Evolutionary conservation across 2,329 filamentous ascomycete species (phyloP).

Genomic region (Curvularia hawaiiensis): DNA sequence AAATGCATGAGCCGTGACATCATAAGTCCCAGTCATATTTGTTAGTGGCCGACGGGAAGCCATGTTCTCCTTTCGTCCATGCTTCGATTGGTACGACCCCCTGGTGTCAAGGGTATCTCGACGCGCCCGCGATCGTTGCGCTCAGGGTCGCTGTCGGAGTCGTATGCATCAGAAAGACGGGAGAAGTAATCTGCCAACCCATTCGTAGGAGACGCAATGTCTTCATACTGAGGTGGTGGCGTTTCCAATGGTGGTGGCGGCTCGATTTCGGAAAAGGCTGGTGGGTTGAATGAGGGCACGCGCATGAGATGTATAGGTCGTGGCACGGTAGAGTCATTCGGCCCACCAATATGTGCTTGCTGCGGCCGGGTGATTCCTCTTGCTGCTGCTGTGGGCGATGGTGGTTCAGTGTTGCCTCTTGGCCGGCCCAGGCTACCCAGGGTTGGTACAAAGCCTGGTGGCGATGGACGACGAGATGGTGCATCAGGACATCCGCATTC

Average conservation of each 20-base stretch:
- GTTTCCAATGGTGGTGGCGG: constrained; percentile 76
- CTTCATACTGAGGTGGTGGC: constrained; percentile 84
- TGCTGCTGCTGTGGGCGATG: constrained; percentile 26
- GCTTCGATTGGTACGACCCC: constrained; percentile 64
- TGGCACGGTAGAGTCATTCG: constrained; percentile 54
- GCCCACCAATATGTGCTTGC: constrained; percentile 52
- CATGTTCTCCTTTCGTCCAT: constrained; percentile 67
- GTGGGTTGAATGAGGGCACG: constrained; percentile 84
- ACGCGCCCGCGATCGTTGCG: constrained; percentile 48
- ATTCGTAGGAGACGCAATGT: constrained; percentile 73
- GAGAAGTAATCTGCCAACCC: constrained; percentile 86
- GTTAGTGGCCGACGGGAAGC: constrained; percentile 52
- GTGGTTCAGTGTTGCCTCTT: constrained; percentile 33
- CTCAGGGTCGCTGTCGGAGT: constrained; percentile 64
- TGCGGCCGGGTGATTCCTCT: constrained; percentile 58
- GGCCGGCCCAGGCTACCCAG: constrained; percentile 60
- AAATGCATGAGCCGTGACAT: constrained; percentile 25
- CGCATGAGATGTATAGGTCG: constrained; percentile 85
- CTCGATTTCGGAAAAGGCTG: constrained; percentile 81
- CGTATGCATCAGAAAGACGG: constrained; percentile 69
- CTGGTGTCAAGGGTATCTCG: constrained; percentile 67
- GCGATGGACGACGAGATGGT: constrained; percentile 55
- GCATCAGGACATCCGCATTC: constrained; percentile 73
- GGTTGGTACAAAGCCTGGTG: constrained; percentile 59
- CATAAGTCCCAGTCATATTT: constrained; percentile 29